Conservation (phyloP, 257 asterid genomes). For the Penstemon eatonii region DNA sequence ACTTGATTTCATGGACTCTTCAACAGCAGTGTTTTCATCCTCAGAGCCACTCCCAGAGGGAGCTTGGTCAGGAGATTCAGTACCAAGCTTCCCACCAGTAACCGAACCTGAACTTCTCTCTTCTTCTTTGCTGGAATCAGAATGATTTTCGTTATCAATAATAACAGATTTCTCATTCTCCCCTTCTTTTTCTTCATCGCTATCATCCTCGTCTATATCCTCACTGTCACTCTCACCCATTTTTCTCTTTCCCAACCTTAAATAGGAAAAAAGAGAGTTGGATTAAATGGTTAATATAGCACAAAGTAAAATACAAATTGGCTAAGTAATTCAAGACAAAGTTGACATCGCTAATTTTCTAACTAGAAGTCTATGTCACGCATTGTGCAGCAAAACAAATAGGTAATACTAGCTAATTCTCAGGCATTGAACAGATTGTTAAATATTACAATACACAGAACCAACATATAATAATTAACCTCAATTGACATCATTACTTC, state of each 20-base stretch:
- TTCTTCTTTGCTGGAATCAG: slow-evolving; percentile 66
- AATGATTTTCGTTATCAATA: slow-evolving; percentile 47
- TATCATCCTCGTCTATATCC: slow-evolving; percentile 45
- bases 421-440: too few relatives aligned
- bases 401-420: neutral
- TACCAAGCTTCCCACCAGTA: slow-evolving; percentile 40
- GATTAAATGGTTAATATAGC: neutral
- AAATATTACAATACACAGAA: neutral
- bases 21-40: slow-evolving; percentile 48
- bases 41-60: slow-evolving; percentile 48
- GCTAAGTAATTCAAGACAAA: neutral
- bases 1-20: slow-evolving; percentile 33
- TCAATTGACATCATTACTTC: neutral
- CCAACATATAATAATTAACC: neutral
- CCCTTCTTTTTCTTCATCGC: slow-evolving; percentile 41
- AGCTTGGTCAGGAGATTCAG: slow-evolving; percentile 38
- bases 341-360: neutral
- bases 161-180: slow-evolving; percentile 61
- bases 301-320: neutral
- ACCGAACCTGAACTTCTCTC: slow-evolving; percentile 55
- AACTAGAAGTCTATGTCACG: neutral
- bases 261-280: neutral
- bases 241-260: slow-evolving; percentile 80
- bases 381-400: neutral
- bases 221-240: slow-evolving; percentile 74